A percentile compares a stretch with the other conserved stretches of the same genome.
Conservation (phyloP, 2,329 filamentous ascomycete species). For the Fusarium camptoceras region DNA sequence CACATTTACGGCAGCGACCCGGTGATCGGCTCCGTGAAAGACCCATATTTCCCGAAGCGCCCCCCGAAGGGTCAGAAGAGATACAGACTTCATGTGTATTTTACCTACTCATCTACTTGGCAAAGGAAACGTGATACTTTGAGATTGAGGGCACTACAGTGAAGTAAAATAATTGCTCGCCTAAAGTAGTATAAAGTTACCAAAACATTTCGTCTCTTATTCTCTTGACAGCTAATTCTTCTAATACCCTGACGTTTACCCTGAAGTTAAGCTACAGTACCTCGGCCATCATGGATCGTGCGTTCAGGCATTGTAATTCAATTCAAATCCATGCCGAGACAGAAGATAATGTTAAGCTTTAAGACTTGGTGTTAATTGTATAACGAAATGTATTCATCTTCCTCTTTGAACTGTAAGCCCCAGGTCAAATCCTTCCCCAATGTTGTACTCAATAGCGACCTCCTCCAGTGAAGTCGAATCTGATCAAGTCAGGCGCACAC, state of each 20-base stretch:
- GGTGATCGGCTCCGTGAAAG: background rate
- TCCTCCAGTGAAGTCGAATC: no score
- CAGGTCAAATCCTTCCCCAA: no score
- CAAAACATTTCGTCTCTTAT: background rate
- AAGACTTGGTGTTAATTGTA: no score
- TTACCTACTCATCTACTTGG: no score
- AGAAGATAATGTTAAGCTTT: background rate
- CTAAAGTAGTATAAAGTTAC: background rate
- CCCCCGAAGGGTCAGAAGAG: background rate
- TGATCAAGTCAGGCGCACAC: no score
- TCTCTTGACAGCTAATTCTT: background rate
- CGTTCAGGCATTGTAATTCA: background rate
- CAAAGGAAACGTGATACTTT: no score
- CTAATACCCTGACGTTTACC: background rate
- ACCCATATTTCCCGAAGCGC: constrained; percentile 1
- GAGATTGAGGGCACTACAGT: no score
- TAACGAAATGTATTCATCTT: no score
- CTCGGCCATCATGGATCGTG: background rate
- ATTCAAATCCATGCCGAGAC: accelerated
- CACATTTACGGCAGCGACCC: background rate
- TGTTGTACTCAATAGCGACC: no score
- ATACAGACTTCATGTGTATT: background rate
- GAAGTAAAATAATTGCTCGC: no score
- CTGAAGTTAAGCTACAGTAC: background rate
- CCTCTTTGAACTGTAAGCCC: no score